Conservation (phyloP, 345 rosid species). For the Garcia nutans region DNA sequence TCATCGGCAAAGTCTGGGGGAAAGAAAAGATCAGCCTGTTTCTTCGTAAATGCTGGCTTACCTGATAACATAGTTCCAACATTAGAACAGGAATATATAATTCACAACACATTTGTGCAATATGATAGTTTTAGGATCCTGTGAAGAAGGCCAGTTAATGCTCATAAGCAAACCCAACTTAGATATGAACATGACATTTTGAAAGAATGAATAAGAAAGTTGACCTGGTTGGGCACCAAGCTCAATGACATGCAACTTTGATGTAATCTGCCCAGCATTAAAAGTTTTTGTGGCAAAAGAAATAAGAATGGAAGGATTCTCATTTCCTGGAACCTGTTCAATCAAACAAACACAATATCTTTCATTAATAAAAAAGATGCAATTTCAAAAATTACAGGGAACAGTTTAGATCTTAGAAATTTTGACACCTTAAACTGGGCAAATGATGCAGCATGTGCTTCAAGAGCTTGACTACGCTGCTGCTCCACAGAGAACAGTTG, state of each 20-base stretch:
- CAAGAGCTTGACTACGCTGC: slow-evolving; percentile 99
- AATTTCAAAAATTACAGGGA: background rate
- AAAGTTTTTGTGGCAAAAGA: slow-evolving; percentile 85
- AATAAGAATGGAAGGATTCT: slow-evolving; percentile 85
- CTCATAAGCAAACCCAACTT: background rate
- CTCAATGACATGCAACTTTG: slow-evolving; percentile 93
- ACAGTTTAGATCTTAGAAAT: background rate
- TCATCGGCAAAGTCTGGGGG: slow-evolving; percentile 99
- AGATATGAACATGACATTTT: background rate
- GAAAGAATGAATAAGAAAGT: background rate
- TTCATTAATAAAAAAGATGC: background rate
- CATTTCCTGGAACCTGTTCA: slow-evolving; percentile 86
- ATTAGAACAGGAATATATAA: background rate
- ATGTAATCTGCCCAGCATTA: slow-evolving; percentile 87
- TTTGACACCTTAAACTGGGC: slow-evolving; percentile 69
- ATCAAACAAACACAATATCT: background rate
- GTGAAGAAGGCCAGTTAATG: background rate
- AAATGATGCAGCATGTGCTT: slow-evolving; percentile 99
- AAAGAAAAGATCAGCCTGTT: slow-evolving; percentile 96
- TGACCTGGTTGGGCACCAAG: slow-evolving; percentile 99
- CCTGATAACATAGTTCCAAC: slow-evolving; percentile 41
- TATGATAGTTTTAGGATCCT: background rate
- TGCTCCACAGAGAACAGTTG: slow-evolving; percentile 93
- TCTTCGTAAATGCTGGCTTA: slow-evolving; percentile 88
- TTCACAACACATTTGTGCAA: background rate